Conservation (phyloP, 441 rosid genomes). For the Cnidoscolus chayamansa region DNA sequence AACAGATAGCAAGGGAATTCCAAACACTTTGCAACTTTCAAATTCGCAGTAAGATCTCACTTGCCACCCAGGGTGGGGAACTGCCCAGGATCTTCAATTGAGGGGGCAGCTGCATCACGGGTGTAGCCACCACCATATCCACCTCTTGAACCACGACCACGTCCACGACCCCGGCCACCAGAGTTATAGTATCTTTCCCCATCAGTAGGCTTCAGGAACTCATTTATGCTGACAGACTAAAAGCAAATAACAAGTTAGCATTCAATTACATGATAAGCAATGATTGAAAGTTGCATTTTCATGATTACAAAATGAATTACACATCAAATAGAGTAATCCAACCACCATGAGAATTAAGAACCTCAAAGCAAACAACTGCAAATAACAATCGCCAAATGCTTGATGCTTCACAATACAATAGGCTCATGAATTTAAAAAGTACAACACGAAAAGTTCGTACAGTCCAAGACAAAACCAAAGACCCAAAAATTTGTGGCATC, state of each 20-base stretch:
- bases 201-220: conserved; percentile 86
- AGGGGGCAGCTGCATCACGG: conserved; percentile 49
- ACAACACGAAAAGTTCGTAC: conserved; percentile 30
- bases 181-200: conserved; percentile 52
- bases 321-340: no score
- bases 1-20: conserved; percentile 25
- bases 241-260: conserved; percentile 12
- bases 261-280: not conserved
- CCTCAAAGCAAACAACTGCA: not conserved
- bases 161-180: conserved; percentile 66
- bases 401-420: conserved; percentile 11
- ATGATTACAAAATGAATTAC: no score
- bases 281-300: not conserved
- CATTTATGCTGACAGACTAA: conserved; percentile 80
- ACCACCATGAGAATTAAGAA: no score
- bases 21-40: conserved; percentile 4
- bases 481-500: not conserved
- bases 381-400: conserved; percentile 9
- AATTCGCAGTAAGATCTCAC: conserved; percentile 31
- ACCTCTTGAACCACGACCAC: conserved; percentile 63
- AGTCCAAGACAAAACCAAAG: conserved; percentile 21
- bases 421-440: not conserved
- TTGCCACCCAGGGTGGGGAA: conserved; percentile 94
- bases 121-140: conserved; percentile 43
- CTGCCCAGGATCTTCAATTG: conserved; percentile 68